A percentile compares a stretch with the other conserved stretches of the same genome.
Evolutionary conservation across 805 yeast genomes (phyloP).

Genomic region (Maudiozyma pseudohumilis): DNA sequence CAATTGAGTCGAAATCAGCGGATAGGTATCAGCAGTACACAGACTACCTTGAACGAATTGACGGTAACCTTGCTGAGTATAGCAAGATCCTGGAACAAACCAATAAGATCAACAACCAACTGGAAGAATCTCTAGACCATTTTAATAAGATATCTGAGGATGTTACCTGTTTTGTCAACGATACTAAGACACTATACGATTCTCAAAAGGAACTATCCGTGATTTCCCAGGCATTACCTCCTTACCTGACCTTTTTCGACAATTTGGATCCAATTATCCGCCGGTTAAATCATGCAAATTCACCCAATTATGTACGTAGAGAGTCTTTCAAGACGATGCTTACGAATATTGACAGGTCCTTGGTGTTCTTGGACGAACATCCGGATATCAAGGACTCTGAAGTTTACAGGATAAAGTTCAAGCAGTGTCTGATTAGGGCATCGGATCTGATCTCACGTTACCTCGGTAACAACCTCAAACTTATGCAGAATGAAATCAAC

Average conservation of each 20-base stretch:
- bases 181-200: conserved; percentile 37
- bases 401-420: conserved; percentile 57
- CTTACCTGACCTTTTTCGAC: conserved; percentile 56
- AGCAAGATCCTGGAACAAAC: conserved; percentile 33
- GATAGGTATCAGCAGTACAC: conserved; percentile 13
- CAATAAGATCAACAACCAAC: conserved; percentile 25
- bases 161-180: conserved; percentile 33
- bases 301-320: conserved; percentile 48
- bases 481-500: conserved; percentile 24
- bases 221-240: conserved; percentile 48
- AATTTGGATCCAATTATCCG: conserved; percentile 60
- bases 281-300: conserved; percentile 58
- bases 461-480: conserved; percentile 35
- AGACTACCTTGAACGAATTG: conserved; percentile 14
- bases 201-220: conserved; percentile 39
- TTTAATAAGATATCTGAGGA: conserved; percentile 26
- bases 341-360: conserved; percentile 52
- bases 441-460: conserved; percentile 66
- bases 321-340: conserved; percentile 47
- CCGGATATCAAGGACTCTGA: conserved; percentile 61
- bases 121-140: conserved; percentile 24
- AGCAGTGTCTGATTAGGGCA: conserved; percentile 76
- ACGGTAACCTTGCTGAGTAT: conserved; percentile 32
- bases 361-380: conserved; percentile 47
- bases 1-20: too few species aligned